Evolutionary conservation across 768 basidiomycete genomes (phyloP).

Genomic region (Rhizopogon vinicolor): DNA sequence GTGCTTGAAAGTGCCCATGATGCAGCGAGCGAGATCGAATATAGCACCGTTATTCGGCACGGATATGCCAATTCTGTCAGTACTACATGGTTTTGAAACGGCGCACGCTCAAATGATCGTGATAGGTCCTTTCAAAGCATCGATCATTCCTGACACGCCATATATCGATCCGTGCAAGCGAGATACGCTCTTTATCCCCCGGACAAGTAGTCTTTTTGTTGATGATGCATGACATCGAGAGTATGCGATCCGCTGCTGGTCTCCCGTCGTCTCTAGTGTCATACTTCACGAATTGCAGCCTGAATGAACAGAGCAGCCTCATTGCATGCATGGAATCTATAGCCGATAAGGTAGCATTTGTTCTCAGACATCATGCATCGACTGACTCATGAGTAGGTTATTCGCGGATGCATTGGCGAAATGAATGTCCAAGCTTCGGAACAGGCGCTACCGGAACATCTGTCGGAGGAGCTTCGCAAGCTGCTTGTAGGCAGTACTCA

Average conservation of each 20-base stretch:
- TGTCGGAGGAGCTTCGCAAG: constrained; percentile 70
- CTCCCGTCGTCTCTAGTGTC: constrained; percentile 76
- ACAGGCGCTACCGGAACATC: constrained; percentile 65
- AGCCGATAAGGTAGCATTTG: constrained; percentile 65
- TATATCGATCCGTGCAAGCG: constrained; percentile 59
- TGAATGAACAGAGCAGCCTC: constrained; percentile 68
- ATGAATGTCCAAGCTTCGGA: constrained; percentile 71
- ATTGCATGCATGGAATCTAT: constrained; percentile 80
- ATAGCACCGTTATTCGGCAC: constrained; percentile 84
- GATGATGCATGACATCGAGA: constrained; percentile 84
- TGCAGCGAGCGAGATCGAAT: constrained; percentile 85
- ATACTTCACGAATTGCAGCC: constrained; percentile 84
- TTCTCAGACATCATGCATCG: background rate
- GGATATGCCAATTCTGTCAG: constrained; percentile 77
- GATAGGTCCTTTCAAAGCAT: constrained; percentile 68
- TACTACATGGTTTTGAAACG: background rate
- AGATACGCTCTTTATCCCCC: constrained; percentile 69
- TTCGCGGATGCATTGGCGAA: constrained; percentile 66
- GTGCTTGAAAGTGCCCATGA: constrained; percentile 82
- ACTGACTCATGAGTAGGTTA: constrained; percentile 50
- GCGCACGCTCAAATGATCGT: constrained; percentile 4
- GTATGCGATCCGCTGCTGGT: constrained; percentile 76
- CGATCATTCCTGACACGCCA: constrained; percentile 58
- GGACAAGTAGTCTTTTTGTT: constrained; percentile 85
- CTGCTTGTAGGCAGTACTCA: constrained; percentile 80